phyloP scores from a whole-genome alignment of 441 rosid genomes.

The Populus hybrid region DNA sequence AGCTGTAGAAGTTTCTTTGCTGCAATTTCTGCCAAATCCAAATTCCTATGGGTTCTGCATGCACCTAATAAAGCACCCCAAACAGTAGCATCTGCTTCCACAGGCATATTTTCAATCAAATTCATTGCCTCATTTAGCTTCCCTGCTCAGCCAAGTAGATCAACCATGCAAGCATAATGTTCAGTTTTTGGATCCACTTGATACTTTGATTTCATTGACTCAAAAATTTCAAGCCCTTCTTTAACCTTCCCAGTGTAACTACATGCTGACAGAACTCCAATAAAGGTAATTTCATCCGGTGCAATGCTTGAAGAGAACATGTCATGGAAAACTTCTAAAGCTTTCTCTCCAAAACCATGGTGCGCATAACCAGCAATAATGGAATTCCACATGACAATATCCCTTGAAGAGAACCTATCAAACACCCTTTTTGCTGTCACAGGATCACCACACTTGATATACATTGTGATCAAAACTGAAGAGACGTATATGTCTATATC shows the following conservation, averaged over 20 bases:
- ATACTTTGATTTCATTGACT: constrained; percentile 42
- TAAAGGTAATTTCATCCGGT: constrained; percentile 60
- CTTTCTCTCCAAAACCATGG: constrained; percentile 55
- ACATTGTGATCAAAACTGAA: constrained; percentile 64
- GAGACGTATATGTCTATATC: constrained; percentile 53
- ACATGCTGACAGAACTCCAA: constrained; percentile 74
- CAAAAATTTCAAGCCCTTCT: constrained; percentile 48
- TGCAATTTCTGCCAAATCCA: constrained; percentile 21
- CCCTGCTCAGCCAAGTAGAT: constrained; percentile 63
- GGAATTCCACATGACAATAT: constrained; percentile 68
- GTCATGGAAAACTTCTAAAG: constrained; percentile 42
- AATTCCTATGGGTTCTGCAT: constrained; percentile 19
- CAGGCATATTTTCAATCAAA: constrained; percentile 54
- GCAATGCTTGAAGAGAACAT: constrained; percentile 41
- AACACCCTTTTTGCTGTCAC: constrained; percentile 43
- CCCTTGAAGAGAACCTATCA: constrained; percentile 46
- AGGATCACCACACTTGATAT: constrained; percentile 59
- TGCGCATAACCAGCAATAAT: constrained; percentile 56
- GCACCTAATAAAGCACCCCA: constrained; percentile 30
- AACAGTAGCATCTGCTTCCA: constrained; percentile 23
- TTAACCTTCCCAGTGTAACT: constrained; percentile 64
- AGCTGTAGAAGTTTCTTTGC: constrained; percentile 17
- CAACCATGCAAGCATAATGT: constrained; percentile 64
- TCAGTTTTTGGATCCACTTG: constrained; percentile 60
- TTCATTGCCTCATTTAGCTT: constrained; percentile 56